These are phyloP conservation scores for Gossypium armourianum DNA, from an alignment of 441 rosid species.

Conservation along the genomic window DNA sequence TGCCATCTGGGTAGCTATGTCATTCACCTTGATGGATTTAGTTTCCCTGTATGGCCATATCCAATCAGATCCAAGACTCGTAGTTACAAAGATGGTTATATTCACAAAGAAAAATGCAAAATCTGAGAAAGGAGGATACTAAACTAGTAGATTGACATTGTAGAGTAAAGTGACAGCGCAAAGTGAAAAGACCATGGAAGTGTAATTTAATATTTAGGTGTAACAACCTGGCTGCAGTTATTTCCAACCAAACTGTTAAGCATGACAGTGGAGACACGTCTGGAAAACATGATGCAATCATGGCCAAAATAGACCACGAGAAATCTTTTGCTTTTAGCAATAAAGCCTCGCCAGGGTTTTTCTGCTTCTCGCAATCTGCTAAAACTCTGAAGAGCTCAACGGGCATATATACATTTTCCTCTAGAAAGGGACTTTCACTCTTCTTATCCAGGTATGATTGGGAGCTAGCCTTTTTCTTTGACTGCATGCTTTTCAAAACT, in stretches of 20 bases:
- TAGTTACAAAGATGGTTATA: background rate
- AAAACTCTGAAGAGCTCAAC: constrained; percentile 77
- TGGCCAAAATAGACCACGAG: constrained; percentile 93
- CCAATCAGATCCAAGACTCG: constrained; percentile 21
- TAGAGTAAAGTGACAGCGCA: background rate
- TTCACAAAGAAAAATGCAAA: constrained; percentile 7
- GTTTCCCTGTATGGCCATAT: constrained; percentile 66
- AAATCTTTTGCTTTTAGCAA: constrained; percentile 81
- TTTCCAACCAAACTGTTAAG: constrained; percentile 93
- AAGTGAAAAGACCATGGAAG: constrained; percentile 12
- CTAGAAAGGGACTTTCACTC: constrained; percentile 35
- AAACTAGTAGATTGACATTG: background rate
- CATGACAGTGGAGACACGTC: constrained; percentile 79
- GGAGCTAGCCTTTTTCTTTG: constrained; percentile 53
- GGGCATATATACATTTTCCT: constrained; percentile 49
- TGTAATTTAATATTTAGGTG: constrained; percentile 9
- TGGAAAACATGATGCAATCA: constrained; percentile 91
- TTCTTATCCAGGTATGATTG: constrained; percentile 39
- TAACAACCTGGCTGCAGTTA: constrained; percentile 87
- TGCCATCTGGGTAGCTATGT: constrained; percentile 80
- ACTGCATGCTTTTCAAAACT: constrained; percentile 72
- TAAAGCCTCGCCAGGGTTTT: constrained; percentile 71
- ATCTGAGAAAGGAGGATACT: background rate
- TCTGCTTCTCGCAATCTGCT: constrained; percentile 86
- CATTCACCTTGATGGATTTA: constrained; percentile 85